These are phyloP conservation scores for Tolypocladium album DNA, from an alignment of 2,329 filamentous ascomycete species.

Conservation along the genomic window DNA sequence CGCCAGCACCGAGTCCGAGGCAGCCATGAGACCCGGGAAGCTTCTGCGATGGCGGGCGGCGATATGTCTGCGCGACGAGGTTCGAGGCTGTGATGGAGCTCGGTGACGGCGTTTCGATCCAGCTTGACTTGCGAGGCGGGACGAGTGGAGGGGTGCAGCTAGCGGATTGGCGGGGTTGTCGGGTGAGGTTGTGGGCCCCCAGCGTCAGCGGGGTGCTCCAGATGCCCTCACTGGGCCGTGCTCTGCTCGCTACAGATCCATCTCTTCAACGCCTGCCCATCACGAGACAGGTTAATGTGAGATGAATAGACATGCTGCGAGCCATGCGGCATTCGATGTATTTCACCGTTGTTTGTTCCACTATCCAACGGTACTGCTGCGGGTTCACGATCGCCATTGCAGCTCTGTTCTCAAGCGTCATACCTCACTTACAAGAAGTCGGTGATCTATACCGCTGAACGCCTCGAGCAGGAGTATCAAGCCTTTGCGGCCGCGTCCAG, in stretches of 20 bases:
- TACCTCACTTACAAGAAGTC: no score
- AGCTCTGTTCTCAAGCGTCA: no score
- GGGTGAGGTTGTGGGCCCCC: not conserved
- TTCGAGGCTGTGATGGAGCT: not conserved
- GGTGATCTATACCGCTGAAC: no score
- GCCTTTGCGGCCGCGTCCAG: no score
- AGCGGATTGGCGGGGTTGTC: not conserved
- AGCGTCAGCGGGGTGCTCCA: not conserved
- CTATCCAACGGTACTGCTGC: no score
- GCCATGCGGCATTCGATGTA: no score
- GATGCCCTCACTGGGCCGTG: not conserved
- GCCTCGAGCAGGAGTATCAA: no score
- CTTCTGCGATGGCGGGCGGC: not conserved
- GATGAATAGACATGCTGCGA: no score
- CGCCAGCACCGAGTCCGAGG: slow-evolving; percentile 19
- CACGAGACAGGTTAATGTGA: no score
- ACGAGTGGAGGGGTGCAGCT: not conserved
- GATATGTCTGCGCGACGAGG: not conserved
- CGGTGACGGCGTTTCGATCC: not conserved
- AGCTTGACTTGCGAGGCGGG: not conserved
- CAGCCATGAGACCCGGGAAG: slow-evolving; percentile 22
- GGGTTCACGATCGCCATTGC: no score
- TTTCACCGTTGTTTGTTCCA: no score
- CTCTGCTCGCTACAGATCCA: not conserved
- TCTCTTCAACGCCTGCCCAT: no score